Evolutionary conservation across 1,139 yeast genomes (phyloP).

Genomic region (Trichomonascaceae sp.): DNA sequence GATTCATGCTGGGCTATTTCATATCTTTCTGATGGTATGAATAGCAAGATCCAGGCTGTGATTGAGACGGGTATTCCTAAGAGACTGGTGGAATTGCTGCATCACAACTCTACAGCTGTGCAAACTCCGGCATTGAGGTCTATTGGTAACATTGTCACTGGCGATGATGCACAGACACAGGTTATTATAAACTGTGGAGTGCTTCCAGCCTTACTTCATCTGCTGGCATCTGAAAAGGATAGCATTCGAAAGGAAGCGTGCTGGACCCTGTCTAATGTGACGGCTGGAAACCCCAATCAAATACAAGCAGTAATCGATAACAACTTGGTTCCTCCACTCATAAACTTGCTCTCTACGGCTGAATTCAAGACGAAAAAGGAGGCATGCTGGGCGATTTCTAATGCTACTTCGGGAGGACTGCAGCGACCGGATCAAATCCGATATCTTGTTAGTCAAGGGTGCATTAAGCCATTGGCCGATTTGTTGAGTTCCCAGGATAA

Average conservation of each 20-base stretch:
- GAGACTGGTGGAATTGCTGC: constrained; percentile 82
- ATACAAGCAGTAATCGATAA: constrained; percentile 95
- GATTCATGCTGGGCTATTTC: constrained; percentile 99
- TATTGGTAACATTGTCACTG: constrained; percentile 96
- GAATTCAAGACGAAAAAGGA: constrained; percentile 96
- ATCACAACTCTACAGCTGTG: constrained; percentile 76
- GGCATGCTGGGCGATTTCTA: constrained; percentile 99
- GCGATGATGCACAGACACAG: constrained; percentile 93
- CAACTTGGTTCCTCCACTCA: constrained; percentile 87
- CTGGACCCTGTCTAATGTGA: constrained; percentile 96
- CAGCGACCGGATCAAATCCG: constrained; percentile 89
- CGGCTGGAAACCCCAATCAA: constrained; percentile 94
- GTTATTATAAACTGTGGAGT: constrained; percentile 92
- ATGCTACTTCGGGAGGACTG: constrained; percentile 94
- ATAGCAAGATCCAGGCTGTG: constrained; percentile 93
- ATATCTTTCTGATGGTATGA: constrained; percentile 85
- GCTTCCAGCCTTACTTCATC: constrained; percentile 72
- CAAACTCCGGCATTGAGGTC: constrained; percentile 98
- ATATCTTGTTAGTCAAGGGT: constrained; percentile 88
- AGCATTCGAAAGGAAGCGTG: constrained; percentile 95
- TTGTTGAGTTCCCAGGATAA: constrained; percentile 81
- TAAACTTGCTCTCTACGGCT: constrained; percentile 71
- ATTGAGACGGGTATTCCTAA: constrained; percentile 95
- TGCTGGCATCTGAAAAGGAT: constrained; percentile 81
- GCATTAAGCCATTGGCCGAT: constrained; percentile 96